A percentile compares a stretch with the other conserved stretches of the same genome.
Evolutionary conservation across 345 rosid genomes (phyloP).

Genomic region (Geranium brycei): DNA sequence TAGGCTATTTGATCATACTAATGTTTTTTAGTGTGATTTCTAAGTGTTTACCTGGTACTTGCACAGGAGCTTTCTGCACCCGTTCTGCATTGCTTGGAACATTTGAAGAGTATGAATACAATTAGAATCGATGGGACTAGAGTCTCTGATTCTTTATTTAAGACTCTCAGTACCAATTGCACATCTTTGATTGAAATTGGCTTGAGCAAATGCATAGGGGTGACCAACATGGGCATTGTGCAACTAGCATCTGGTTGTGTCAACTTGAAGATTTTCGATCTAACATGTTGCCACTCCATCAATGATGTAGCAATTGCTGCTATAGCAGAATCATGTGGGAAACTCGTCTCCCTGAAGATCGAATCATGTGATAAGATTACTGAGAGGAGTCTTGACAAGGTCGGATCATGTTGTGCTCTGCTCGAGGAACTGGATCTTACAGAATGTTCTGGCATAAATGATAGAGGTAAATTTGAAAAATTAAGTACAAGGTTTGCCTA

Average conservation of each 20-base stretch:
- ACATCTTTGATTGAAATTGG: constrained; percentile 54
- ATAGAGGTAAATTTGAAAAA: constrained; percentile 37
- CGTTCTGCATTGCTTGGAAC: constrained; percentile 28
- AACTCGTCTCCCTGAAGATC: constrained; percentile 52
- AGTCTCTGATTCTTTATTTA: constrained; percentile 36
- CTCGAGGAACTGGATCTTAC: constrained; percentile 88
- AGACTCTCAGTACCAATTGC: constrained; percentile 40
- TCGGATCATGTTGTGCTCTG: constrained; percentile 42
- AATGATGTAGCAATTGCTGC: constrained; percentile 65
- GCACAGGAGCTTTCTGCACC: constrained; percentile 42
- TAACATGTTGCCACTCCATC: constrained; percentile 61
- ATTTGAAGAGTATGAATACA: constrained; percentile 44
- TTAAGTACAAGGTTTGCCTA: neutral
- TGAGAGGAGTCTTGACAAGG: constrained; percentile 56
- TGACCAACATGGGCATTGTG: constrained; percentile 45
- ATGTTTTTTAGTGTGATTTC: neutral
- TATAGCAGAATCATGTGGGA: constrained; percentile 52
- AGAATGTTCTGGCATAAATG: constrained; percentile 59
- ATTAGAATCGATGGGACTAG: constrained; percentile 51
- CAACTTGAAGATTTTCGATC: constrained; percentile 42
- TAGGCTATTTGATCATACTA: neutral
- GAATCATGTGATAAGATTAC: constrained; percentile 81
- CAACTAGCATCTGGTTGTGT: constrained; percentile 47
- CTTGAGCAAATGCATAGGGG: constrained; percentile 58
- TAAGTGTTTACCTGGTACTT: neutral